Base-by-base conservation (phyloP, 495 filamentous ascomycete genomes). In the Pseudoneurospora amorphoporcata region DNA sequence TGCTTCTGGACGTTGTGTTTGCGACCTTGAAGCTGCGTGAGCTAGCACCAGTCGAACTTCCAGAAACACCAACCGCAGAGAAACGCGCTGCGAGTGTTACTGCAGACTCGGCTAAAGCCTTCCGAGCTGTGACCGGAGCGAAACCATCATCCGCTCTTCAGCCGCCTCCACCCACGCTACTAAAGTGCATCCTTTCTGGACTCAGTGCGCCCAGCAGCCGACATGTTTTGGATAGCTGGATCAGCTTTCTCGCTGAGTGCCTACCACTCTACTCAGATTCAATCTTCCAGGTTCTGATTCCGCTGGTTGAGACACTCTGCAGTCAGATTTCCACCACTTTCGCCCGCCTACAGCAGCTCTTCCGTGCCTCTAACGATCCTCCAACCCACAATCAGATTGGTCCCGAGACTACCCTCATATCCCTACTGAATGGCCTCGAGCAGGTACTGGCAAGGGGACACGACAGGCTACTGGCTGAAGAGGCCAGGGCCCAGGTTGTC, bases 271-370 rank as follows among this genome's bases (percentile, higher is more conserved):
- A 94, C 81, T 87, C 90, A 2, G 89, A 89, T 29, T 88, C 90
- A 2, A 93, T 97, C 41, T 98, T 97, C 76, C 93, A 97, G 76
- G 92, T 94, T 69, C 80, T 98, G 41, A 87, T 98, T 71, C 94
- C 92, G 35, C 85, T 99, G 9, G 94, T 97, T 23, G 94, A 94
- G 80, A 95, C 92, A 69, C 85, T 99, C 69, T 97, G 93, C 79
- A 82, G 83, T 70, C 89, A 97, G 76, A 90, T 97, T 19, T 86
- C 83, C 58, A 81, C 81, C 70, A 90, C 90, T 1, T 98, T 97
- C 79, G 82, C 82, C 38, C 82, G 85, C 23, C 82, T 95, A 12
- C 86, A 87, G 76, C 79, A 76, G 8, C 84, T 87, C 3, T 93
- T 93, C 77, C 82, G 77, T 16, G 76, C 83, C 29, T 41, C 77